Percentiles rank a stretch among this genome's conserved stretches.
Conservation (phyloP, 225 moss, liverwort and hornwort genomes). For the Asterella californica region DNA sequence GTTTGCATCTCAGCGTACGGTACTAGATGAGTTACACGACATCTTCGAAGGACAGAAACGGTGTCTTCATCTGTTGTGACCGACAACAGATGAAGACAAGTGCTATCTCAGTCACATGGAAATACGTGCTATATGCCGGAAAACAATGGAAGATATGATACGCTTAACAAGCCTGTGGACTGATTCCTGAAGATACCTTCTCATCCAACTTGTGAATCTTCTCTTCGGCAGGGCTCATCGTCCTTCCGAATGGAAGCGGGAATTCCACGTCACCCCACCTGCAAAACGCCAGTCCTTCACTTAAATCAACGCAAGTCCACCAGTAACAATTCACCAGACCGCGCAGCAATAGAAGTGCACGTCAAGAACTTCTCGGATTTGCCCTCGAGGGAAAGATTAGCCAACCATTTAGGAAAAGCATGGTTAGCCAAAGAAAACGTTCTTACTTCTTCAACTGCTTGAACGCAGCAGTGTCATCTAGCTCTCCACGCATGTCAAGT, state of each 20-base stretch:
- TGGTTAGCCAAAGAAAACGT: conserved; percentile 38
- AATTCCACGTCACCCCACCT: conserved; percentile 92
- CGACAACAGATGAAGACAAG: too few relatives aligned
- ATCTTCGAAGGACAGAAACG: not conserved
- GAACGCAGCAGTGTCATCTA: conserved; percentile 93
- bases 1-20: not conserved
- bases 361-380: conserved; percentile 53
- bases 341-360: not conserved
- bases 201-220: conserved; percentile 86
- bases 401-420: not conserved
- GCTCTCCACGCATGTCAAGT: conserved; percentile 96
- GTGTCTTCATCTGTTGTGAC: too few relatives aligned
- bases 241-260: conserved; percentile 91
- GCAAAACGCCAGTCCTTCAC: conserved; percentile 10
- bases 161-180: not conserved
- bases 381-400: conserved; percentile 35
- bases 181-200: conserved; percentile 51
- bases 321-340: not conserved
- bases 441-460: conserved; percentile 85
- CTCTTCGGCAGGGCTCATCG: conserved; percentile 83
- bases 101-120: not conserved
- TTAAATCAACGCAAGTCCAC: not conserved
- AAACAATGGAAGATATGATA: too few relatives aligned
- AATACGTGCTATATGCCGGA: not conserved
- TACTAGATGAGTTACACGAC: not conserved